Evolutionary conservation across 257 asterid species (phyloP).

Genomic region (Gentiana dahurica): DNA sequence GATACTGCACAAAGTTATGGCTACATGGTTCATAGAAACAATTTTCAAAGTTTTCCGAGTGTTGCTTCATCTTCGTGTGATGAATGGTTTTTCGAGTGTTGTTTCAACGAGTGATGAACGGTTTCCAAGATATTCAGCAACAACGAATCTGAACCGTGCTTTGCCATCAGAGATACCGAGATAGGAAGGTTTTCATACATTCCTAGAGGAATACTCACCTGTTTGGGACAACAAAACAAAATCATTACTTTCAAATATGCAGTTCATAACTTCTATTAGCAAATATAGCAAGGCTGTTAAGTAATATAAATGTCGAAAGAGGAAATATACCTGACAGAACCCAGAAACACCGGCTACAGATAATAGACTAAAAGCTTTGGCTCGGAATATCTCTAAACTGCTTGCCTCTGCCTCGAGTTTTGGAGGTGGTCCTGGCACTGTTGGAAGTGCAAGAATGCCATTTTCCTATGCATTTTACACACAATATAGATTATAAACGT

Average conservation of each 20-base stretch:
- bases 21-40: not conserved
- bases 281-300: not conserved
- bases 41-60: constrained; percentile 8
- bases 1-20: no score
- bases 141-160: constrained; percentile 69
- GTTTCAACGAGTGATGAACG: constrained; percentile 27
- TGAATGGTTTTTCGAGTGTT: constrained; percentile 9
- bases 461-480: constrained; percentile 27
- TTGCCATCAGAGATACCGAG: constrained; percentile 68
- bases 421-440: constrained; percentile 89
- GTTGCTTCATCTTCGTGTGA: constrained; percentile 9
- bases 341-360: constrained; percentile 92
- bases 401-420: constrained; percentile 55
- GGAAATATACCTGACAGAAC: constrained; percentile 60
- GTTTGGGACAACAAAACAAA: constrained; percentile 10
- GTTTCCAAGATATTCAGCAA: constrained; percentile 47
- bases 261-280: not conserved
- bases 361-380: constrained; percentile 71
- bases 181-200: constrained; percentile 52
- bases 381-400: constrained; percentile 56
- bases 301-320: constrained; percentile 1
- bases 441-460: constrained; percentile 74
- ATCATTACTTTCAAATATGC: not conserved
- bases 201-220: constrained; percentile 83
- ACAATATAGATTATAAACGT: no score